Conservation (phyloP, 176 grass and related monocot genomes). For the Typha latifolia region DNA sequence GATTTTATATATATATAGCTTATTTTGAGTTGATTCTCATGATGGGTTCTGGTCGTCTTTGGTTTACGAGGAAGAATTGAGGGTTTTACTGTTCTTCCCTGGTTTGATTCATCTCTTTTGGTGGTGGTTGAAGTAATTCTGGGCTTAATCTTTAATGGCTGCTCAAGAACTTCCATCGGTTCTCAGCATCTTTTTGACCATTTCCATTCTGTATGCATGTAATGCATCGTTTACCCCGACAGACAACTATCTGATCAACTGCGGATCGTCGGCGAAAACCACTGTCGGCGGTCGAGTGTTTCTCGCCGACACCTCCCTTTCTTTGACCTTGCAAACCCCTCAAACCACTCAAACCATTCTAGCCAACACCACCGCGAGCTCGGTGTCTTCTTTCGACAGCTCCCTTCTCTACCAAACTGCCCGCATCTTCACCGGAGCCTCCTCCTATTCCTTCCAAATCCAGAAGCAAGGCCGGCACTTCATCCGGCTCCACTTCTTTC, state of each 20-base stretch:
- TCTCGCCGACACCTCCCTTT: conserved; percentile 38
- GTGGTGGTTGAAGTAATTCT: too few species aligned
- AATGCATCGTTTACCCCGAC: conserved; percentile 49
- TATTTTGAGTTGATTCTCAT: neutral
- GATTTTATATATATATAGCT: neutral
- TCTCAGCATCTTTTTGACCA: conserved; percentile 26
- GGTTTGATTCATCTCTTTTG: neutral
- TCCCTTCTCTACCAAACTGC: conserved; percentile 55
- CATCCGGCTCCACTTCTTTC: conserved; percentile 76
- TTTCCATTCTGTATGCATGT: conserved; percentile 31
- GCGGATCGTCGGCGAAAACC: conserved; percentile 54
- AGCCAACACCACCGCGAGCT: conserved; percentile 38
- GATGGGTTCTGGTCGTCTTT: neutral
- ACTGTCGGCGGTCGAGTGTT: conserved; percentile 53
- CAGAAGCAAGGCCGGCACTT: conserved; percentile 77
- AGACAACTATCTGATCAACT: conserved; percentile 82
- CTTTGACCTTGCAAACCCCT: conserved; percentile 41
- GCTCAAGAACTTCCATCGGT: conserved; percentile 14
- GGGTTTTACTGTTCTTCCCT: neutral
- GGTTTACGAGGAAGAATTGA: neutral
- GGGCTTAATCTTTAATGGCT: neutral
- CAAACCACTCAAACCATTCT: conserved; percentile 45
- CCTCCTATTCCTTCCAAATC: conserved; percentile 77
- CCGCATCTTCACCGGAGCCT: conserved; percentile 62
- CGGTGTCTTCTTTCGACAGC: conserved; percentile 41